These are phyloP conservation scores for Mucor piriformis DNA, from an alignment of 371 early-diverging fungal species.

Conservation along the genomic window DNA sequence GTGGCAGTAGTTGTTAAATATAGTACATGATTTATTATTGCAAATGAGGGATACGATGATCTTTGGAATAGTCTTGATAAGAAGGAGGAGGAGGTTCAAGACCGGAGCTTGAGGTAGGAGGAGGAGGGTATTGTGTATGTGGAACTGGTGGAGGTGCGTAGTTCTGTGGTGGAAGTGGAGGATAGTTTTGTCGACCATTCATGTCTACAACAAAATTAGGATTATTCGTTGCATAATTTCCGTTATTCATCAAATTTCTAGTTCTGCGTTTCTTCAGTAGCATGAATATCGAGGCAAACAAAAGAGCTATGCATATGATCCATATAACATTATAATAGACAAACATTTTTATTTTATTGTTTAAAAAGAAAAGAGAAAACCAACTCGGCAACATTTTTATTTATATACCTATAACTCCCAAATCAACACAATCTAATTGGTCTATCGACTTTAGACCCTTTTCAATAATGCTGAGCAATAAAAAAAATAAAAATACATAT, in stretches of 20 bases:
- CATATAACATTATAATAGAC: conserved; percentile 20
- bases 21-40: background rate
- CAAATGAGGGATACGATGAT: conserved; percentile 13
- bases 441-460: background rate
- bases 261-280: conserved; percentile 8
- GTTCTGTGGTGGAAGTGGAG: conserved; percentile 6
- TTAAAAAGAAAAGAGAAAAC: background rate
- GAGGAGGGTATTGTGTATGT: background rate
- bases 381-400: too few relatives aligned
- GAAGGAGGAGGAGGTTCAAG: conserved; percentile 33
- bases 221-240: too few relatives aligned
- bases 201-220: conserved; percentile 11
- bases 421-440: too few relatives aligned
- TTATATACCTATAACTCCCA: too few relatives aligned
- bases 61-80: conserved; percentile 33
- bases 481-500: background rate
- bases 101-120: conserved; percentile 3
- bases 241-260: background rate
- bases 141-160: conserved; percentile 5
- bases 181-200: conserved; percentile 9
- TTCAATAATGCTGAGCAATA: background rate
- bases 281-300: conserved; percentile 12
- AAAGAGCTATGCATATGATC: conserved; percentile 20
- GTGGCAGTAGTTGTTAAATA: background rate
- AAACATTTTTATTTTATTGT: conserved; percentile 15